These are phyloP conservation scores for Schizosaccharomyces pombe DNA, from an alignment of 805 yeast species.

Conservation along the genomic window DNA sequence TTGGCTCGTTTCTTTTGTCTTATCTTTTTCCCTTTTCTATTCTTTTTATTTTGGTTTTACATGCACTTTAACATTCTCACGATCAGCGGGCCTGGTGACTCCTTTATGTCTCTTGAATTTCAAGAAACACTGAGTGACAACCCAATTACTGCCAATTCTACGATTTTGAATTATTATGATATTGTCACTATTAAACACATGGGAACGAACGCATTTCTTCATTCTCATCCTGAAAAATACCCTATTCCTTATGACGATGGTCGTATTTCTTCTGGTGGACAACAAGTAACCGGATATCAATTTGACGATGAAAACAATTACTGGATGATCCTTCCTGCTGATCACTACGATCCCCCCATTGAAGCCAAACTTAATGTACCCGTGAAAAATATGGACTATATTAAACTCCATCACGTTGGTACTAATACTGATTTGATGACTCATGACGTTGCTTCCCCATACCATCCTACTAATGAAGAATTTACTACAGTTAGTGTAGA, in stretches of 20 bases:
- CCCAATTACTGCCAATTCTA: constrained; percentile 45
- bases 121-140: constrained; percentile 82
- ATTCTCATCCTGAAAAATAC: constrained; percentile 54
- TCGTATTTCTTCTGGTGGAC: constrained; percentile 78
- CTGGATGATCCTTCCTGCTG: constrained; percentile 64
- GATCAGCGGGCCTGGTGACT: constrained; percentile 88
- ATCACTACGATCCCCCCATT: constrained; percentile 21
- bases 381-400: constrained; percentile 44
- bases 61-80: constrained; percentile 63
- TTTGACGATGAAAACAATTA: constrained; percentile 37
- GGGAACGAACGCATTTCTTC: constrained; percentile 55
- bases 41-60: constrained; percentile 78
- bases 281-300: constrained; percentile 62
- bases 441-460: constrained; percentile 92
- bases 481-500: constrained; percentile 52
- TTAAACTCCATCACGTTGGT: constrained; percentile 59
- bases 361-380: constrained; percentile 20
- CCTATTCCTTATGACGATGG: constrained; percentile 93
- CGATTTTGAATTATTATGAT: constrained; percentile 53
- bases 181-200: constrained; percentile 55
- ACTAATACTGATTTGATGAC: constrained; percentile 64
- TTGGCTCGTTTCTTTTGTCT: constrained; percentile 46
- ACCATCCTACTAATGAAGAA: constrained; percentile 80
- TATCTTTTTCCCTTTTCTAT: constrained; percentile 53
- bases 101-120: constrained; percentile 82